Conservation (phyloP, 345 rosid genomes). For the Brassica rapa region DNA sequence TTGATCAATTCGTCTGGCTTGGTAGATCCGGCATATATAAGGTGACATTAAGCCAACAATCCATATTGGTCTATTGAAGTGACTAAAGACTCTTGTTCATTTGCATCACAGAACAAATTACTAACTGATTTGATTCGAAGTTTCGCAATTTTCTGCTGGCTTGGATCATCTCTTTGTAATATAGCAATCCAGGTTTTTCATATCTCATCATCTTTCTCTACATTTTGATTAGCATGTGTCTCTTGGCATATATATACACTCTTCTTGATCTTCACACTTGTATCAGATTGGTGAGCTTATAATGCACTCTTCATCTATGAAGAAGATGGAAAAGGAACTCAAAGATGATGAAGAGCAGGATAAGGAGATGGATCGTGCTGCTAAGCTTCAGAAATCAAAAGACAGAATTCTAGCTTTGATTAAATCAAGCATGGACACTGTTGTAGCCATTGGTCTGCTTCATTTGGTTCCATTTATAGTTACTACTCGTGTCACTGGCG, state of each 20-base stretch:
- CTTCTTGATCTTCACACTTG: not conserved
- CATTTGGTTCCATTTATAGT: slow-evolving; percentile 85
- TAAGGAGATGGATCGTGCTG: slow-evolving; percentile 59
- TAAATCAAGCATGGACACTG: slow-evolving; percentile 80
- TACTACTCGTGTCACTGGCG: slow-evolving; percentile 92
- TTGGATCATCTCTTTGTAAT: slow-evolving; percentile 82
- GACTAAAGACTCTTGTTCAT: slow-evolving; percentile 9
- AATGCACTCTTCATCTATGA: slow-evolving; percentile 77
- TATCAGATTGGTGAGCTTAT: slow-evolving; percentile 81
- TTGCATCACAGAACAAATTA: slow-evolving; percentile 71
- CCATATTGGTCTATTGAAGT: slow-evolving; percentile 6
- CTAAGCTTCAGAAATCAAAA: slow-evolving; percentile 76
- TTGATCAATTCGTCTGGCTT: slow-evolving; percentile 98
- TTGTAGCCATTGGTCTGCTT: slow-evolving; percentile 88
- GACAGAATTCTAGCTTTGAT: slow-evolving; percentile 82
- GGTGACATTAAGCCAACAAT: slow-evolving; percentile 45
- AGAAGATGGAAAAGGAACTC: slow-evolving; percentile 75
- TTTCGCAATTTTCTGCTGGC: slow-evolving; percentile 85
- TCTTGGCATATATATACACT: not conserved
- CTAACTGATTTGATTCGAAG: slow-evolving; percentile 74
- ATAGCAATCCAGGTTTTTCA: slow-evolving; percentile 80
- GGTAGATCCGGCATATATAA: slow-evolving; percentile 90
- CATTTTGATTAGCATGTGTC: not conserved
- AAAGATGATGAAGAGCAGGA: slow-evolving; percentile 78
- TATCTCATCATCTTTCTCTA: not conserved